A percentile compares a stretch with the other conserved stretches of the same genome.
phyloP scores from a whole-genome alignment of 2,329 filamentous ascomycete species.

The Anthostomella pinea region DNA sequence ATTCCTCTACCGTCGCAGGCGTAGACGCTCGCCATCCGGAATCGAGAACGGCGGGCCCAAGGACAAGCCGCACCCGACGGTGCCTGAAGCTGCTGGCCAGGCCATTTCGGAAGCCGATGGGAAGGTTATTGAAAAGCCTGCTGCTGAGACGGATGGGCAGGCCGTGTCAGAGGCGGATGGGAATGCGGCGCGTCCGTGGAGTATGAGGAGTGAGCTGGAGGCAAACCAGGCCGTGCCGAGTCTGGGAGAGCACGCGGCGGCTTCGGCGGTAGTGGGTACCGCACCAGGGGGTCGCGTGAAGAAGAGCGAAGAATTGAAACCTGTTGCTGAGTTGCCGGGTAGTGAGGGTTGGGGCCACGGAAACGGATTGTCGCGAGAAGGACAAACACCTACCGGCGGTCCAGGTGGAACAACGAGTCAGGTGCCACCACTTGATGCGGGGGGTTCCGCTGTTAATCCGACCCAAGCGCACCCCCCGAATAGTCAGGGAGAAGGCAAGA shows the following conservation, averaged over 20 bases:
- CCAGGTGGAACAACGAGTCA: no score
- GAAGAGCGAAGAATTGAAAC: neutral
- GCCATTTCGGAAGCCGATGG: slow-evolving; percentile 12
- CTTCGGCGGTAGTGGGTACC: neutral
- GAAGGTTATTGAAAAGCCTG: no score
- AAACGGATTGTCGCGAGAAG: no score
- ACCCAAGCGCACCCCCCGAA: no score
- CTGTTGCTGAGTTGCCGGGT: slow-evolving; percentile 4
- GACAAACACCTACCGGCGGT: no score
- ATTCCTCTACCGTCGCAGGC: slow-evolving; percentile 1
- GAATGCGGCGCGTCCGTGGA: slow-evolving; percentile 9
- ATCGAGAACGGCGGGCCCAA: neutral
- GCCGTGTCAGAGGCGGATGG: slow-evolving; percentile 12
- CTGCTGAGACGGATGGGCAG: slow-evolving; percentile 6
- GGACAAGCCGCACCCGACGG: slow-evolving; percentile 3
- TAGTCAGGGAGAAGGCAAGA: no score
- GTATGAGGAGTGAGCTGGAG: slow-evolving; percentile 6
- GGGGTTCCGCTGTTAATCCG: no score
- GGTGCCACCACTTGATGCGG: no score
- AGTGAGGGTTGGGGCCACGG: no score
- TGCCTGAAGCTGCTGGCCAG: slow-evolving; percentile 4
- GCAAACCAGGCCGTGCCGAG: neutral
- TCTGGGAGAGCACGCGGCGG: neutral
- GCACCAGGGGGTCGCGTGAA: neutral
- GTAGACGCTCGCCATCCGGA: neutral